Conservation (phyloP, 2,329 filamentous ascomycete species). For the Penicillium brevicompactum region DNA sequence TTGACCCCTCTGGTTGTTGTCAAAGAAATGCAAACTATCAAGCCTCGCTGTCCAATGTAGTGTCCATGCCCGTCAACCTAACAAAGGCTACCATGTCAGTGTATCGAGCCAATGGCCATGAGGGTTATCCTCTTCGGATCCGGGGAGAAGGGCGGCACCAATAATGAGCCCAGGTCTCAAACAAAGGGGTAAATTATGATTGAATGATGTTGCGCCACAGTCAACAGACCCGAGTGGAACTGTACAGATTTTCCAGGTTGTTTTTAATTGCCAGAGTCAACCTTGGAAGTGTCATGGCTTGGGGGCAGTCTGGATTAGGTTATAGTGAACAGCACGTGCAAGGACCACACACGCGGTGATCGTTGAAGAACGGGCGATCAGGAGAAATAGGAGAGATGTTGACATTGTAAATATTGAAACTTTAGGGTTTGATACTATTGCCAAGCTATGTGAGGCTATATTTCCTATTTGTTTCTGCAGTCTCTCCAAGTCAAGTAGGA, state of each 20-base stretch:
- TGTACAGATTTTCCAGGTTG: background rate
- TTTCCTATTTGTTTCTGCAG: background rate
- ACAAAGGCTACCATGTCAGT: constrained; percentile 1
- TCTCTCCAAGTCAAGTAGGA: background rate
- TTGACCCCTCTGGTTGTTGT: background rate
- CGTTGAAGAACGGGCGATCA: constrained; percentile 22
- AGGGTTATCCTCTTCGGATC: background rate
- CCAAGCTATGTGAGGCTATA: background rate
- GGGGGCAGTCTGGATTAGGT: constrained; percentile 17
- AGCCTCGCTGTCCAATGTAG: background rate
- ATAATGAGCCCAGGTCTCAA: background rate
- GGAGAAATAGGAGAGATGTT: constrained; percentile 16
- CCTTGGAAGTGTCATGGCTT: background rate
- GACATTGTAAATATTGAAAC: background rate
- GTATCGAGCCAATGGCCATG: background rate
- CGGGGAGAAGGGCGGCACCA: background rate
- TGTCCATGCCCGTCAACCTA: background rate
- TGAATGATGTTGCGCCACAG: background rate
- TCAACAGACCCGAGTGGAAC: background rate
- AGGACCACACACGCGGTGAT: constrained; percentile 24
- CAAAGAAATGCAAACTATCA: constrained; percentile 2
- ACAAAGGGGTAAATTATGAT: constrained; percentile 2
- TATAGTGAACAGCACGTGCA: constrained; percentile 24
- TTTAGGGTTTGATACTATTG: background rate
- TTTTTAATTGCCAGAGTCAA: background rate